Evolutionary conservation across 148 eudicot species (phyloP), one percentile per base, ranked within the genome.

Genomic region (Dianthus caryophyllus): DNA sequence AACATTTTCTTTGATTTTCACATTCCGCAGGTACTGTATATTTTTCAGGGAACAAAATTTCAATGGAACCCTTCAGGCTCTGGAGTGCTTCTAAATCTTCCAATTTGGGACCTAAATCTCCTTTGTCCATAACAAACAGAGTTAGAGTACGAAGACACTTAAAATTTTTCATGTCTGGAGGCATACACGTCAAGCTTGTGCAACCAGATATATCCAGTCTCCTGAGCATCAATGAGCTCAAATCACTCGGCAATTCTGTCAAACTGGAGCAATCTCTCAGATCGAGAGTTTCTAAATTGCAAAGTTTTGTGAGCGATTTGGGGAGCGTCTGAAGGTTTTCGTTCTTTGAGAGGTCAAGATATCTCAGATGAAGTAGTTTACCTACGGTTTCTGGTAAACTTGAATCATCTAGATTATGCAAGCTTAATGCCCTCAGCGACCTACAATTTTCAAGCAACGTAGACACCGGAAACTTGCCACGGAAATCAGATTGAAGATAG

Each of bases 301-400:
- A 68, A 21, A 78, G 56, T 21, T 61, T 47, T 33, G 26, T 26
- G 0, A 70, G 6, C 10, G 78, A 52, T 1, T 25, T 31, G 7
- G 81, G 78, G 7, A 78, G 64, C 52, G 1, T 52, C 17, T 43
- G 30, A 14, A 78, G 24, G 18, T 0, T 3, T 0, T 47, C 5
- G 38, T 66, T 51, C 12, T 31, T 1, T 20, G 69, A 72, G 53
- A 77, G 70, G 41, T 73, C 67, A 56, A 74, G 68, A 64, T 73
- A 78, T 41, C 77, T 46, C 21, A 78, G 27, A 50, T 65, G 77
- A 13, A 65, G 36, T 14, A 77, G 64, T 14, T 44, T 54, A 1
- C 81, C 75, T 2, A 74, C 52, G 4, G 75, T 69, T 1, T 61
- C 54, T 7, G 71, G 67, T 4, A 77, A 46, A 39, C 21, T 26